Conservation (phyloP, 805 yeast genomes). For the Metschnikowia dekortorum region DNA sequence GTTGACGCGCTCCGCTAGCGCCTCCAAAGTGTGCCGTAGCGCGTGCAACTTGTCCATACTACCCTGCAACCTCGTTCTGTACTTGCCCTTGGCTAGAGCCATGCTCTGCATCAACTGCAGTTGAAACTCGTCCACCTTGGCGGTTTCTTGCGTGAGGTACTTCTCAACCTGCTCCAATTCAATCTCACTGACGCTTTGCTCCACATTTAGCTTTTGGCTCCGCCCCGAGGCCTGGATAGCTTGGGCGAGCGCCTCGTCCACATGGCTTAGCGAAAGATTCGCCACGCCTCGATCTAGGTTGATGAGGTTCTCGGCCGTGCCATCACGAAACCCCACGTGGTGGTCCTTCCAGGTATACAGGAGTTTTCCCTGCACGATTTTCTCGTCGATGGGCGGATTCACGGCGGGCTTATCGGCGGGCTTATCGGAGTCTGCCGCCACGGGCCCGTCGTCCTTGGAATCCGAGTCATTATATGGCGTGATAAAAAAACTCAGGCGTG, state of each 20-base stretch:
- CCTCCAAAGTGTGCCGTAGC: conserved; percentile 22
- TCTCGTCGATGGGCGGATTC: not conserved
- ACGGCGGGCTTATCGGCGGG: not conserved
- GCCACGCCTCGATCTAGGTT: not conserved
- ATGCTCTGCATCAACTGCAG: conserved; percentile 18
- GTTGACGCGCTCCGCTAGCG: conserved; percentile 25
- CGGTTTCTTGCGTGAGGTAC: conserved; percentile 18
- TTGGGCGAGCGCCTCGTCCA: conserved; percentile 2
- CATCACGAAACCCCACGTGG: not conserved
- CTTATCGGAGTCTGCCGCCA: not conserved
- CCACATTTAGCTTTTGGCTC: not conserved
- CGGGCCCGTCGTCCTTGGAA: not conserved
- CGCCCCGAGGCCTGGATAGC: conserved; percentile 1
- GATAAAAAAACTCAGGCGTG: not conserved
- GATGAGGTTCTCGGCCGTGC: conserved; percentile 2
- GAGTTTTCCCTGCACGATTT: not conserved
- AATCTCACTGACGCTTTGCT: conserved; percentile 2
- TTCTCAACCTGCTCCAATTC: conserved; percentile 17
- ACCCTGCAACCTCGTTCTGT: conserved; percentile 24
- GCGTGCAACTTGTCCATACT: conserved; percentile 27
- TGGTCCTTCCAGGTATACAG: conserved; percentile 6
- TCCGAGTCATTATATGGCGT: not conserved
- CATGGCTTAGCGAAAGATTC: conserved; percentile 5
- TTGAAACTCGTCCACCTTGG: conserved; percentile 17
- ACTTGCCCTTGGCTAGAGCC: conserved; percentile 17